Conservation (phyloP, 106 monocot genomes). For the Apostasia ramifera region DNA sequence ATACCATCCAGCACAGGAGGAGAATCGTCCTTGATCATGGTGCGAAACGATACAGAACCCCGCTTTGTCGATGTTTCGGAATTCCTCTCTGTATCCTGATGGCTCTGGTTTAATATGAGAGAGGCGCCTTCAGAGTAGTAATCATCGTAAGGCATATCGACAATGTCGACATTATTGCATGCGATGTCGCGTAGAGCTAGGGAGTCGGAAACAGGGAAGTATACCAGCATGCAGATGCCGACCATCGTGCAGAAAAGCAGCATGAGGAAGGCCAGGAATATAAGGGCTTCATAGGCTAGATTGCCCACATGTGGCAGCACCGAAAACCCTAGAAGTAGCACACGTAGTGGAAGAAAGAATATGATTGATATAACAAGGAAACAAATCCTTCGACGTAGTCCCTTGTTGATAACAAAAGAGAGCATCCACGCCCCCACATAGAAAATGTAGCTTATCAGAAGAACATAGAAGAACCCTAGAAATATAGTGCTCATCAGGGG, state of each 20-base stretch:
- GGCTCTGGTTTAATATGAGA: conserved; percentile 31
- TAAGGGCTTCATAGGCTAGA: conserved; percentile 30
- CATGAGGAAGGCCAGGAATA: conserved; percentile 59
- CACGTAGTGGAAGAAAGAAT: conserved; percentile 41
- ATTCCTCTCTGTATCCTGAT: conserved; percentile 30
- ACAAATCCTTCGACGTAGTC: conserved; percentile 20
- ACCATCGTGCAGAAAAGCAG: conserved; percentile 30
- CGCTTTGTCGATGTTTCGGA: conserved; percentile 55
- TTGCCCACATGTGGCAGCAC: conserved; percentile 41
- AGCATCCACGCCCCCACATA: conserved; percentile 30
- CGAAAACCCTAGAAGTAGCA: conserved; percentile 56
- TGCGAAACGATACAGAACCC: conserved; percentile 67
- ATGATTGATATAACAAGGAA: conserved; percentile 23
- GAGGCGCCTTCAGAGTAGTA: conserved; percentile 50
- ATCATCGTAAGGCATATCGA: conserved; percentile 57
- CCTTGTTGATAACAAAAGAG: conserved; percentile 31
- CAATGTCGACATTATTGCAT: conserved; percentile 18
- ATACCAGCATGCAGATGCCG: conserved; percentile 59
- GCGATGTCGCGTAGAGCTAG: conserved; percentile 30
- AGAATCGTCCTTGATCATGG: conserved; percentile 48
- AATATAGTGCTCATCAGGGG: conserved; percentile 58
- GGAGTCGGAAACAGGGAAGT: conserved; percentile 62
- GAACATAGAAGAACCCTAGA: conserved; percentile 39
- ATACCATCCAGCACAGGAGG: conserved; percentile 11
- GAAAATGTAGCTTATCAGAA: conserved; percentile 26